Percentiles rank a stretch among this genome's conserved stretches.
Evolutionary conservation across 345 rosid species (phyloP).

Genomic region (Luvunga scandens): DNA sequence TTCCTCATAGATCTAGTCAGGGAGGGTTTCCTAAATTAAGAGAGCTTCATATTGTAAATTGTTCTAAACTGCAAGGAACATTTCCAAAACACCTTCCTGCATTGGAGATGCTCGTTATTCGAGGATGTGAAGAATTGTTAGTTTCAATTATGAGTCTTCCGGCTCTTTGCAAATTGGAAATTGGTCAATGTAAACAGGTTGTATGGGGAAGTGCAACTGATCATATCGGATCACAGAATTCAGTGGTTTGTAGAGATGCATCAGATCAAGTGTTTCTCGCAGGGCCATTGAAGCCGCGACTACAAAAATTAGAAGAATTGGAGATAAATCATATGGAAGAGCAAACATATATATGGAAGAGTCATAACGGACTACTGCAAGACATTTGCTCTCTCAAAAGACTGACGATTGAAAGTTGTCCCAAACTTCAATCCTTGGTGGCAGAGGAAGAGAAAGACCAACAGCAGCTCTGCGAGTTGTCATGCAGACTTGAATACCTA

Average conservation of each 20-base stretch:
- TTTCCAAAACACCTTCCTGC: slow-evolving; percentile 23
- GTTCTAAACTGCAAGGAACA: slow-evolving; percentile 17
- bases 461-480: no score
- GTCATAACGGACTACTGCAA: background rate
- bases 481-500: no score
- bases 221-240: background rate
- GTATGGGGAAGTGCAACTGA: background rate
- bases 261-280: background rate
- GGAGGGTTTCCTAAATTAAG: no score
- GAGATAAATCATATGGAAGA: background rate
- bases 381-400: background rate
- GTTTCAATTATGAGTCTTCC: background rate
- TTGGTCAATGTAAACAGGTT: slow-evolving; percentile 7
- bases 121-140: background rate
- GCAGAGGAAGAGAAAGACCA: no score
- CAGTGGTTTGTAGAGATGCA: background rate
- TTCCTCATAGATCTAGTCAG: no score
- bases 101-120: slow-evolving; percentile 3
- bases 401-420: fast-evolving
- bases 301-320: background rate
- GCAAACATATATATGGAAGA: background rate
- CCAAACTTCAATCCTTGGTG: background rate
- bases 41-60: slow-evolving; percentile 11
- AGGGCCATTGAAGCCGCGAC: background rate
- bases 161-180: background rate